Percentiles rank a stretch among this genome's conserved stretches.
These are phyloP conservation scores for barrel medic (Medicago truncatula) DNA, from an alignment of 306 rosid genomes.

Conservation along the genomic window DNA sequence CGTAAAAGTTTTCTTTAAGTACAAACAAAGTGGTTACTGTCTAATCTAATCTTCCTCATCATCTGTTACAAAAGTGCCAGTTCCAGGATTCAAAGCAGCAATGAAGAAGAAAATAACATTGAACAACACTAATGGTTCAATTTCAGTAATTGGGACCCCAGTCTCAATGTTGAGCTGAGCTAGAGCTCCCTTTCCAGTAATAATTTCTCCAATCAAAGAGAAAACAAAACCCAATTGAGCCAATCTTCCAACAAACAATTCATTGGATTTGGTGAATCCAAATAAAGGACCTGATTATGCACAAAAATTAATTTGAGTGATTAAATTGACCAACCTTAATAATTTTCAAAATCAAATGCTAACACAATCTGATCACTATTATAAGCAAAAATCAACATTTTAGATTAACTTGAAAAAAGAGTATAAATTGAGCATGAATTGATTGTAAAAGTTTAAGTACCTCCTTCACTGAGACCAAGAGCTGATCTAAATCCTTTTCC, in stretches of 20 bases:
- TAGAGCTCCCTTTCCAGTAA: constrained; percentile 95
- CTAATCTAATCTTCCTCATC: constrained; percentile 59
- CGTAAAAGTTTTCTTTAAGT: constrained; percentile 17
- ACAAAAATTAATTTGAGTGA: not conserved
- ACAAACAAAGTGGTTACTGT: constrained; percentile 32
- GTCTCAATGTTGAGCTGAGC: constrained; percentile 97
- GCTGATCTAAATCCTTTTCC: constrained; percentile 75
- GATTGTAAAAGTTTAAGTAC: constrained; percentile 38
- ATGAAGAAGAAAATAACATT: constrained; percentile 89
- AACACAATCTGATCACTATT: too few relatives aligned
- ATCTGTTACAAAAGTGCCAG: constrained; percentile 84
- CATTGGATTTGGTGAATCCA: constrained; percentile 94
- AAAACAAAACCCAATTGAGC: constrained; percentile 95
- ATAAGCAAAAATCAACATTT: too few relatives aligned
- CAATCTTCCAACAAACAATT: constrained; percentile 95
- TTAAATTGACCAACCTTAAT: too few relatives aligned
- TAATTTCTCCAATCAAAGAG: constrained; percentile 90
- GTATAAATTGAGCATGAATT: not conserved
- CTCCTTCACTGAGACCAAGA: constrained; percentile 90
- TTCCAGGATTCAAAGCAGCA: constrained; percentile 97
- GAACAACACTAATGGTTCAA: constrained; percentile 87
- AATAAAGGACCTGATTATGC: constrained; percentile 76
- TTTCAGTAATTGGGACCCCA: constrained; percentile 88
- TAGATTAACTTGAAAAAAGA: too few relatives aligned
- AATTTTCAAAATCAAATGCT: too few relatives aligned